Evolutionary conservation across 2,329 filamentous ascomycete species (phyloP).

Genomic region (Ceratocystis cacaofunesta): DNA sequence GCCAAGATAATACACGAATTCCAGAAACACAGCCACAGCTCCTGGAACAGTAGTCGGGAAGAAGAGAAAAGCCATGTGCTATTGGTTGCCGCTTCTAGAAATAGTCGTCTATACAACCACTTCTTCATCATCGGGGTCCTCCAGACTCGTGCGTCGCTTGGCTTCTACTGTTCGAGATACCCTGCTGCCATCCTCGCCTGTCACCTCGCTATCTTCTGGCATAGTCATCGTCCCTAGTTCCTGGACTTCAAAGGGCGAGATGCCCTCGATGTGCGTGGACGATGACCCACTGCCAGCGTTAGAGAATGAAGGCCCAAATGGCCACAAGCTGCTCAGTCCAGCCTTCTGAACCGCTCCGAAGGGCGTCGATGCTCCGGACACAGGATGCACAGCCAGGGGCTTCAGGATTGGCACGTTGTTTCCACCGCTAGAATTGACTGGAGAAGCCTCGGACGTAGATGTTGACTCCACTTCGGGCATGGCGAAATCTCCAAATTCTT

Average conservation of each 20-base stretch:
- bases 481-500: conserved; percentile 55
- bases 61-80: too few species aligned
- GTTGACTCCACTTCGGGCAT: conserved; percentile 39
- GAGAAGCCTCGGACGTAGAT: background rate
- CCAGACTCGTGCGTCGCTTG: conserved; percentile 40
- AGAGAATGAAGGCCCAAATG: conserved; percentile 29
- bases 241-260: conserved; percentile 17
- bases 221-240: conserved; percentile 18
- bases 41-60: too few species aligned
- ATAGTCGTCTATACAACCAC: conserved; percentile 25
- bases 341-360: conserved; percentile 21
- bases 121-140: conserved; percentile 40
- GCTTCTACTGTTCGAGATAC: conserved; percentile 37
- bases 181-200: conserved; percentile 28
- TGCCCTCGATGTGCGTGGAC: conserved; percentile 17
- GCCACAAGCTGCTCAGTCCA: conserved; percentile 41
- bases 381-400: conserved; percentile 40
- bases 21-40: too few species aligned
- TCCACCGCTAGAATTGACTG: conserved; percentile 15
- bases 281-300: conserved; percentile 1
- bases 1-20: too few species aligned
- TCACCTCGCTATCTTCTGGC: conserved; percentile 21
- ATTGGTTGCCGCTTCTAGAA: background rate
- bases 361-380: conserved; percentile 22
- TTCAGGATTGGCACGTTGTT: conserved; percentile 36